Base-by-base conservation (phyloP, 1,139 yeast genomes). In the Suhomyces kunorum region DNA sequence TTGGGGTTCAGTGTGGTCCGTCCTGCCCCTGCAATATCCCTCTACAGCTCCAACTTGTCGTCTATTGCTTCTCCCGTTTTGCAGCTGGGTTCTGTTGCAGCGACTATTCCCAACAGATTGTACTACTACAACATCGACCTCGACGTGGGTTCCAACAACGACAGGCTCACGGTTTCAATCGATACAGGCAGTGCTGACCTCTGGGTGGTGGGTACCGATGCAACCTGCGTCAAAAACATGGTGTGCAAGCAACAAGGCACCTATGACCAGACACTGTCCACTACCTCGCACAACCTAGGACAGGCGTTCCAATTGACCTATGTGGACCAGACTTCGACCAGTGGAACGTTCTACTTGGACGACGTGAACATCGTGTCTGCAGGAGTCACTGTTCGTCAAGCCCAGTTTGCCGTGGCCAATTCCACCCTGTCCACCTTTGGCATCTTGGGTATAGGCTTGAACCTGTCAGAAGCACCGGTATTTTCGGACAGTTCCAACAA, bases 101-200 rank as follows among this genome's bases (percentile, higher is more conserved):
- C 27, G 2, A 22, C 22, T 9, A 28, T 38, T 14, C 12, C 24
- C n/a, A 38, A 38, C 28, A 8, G 14, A 16, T 5, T 14, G 26
- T 33, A 23, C 30, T 24, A 29, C 25, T 38, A 38, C 18, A 28
- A 28, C 17, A 30, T 38, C 25, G 32, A 29, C 19, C 34, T 48
- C 25, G 28, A 25, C n/a, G n/a, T 47, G 13, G 53, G 51, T 11
- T 42, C 53, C 18, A 36, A 46, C 32, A 22, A 37, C 8, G 48
- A 48, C 29, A 16, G 25, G 11, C 19, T 46, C 16, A 35, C 40
- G 8, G 49, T 48, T 2, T 41, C 36, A 11, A 38, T 56, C n/a
- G 61, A 56, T 41, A 56, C 61, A 6, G 58, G 59, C 8, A 49
- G 54, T 18, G 48, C 58, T 4, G 59, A 55, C 37, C 47, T 54